These are phyloP conservation scores for Colletotrichum destructivum DNA, from an alignment of 2,329 filamentous ascomycete species.

Conservation along the genomic window DNA sequence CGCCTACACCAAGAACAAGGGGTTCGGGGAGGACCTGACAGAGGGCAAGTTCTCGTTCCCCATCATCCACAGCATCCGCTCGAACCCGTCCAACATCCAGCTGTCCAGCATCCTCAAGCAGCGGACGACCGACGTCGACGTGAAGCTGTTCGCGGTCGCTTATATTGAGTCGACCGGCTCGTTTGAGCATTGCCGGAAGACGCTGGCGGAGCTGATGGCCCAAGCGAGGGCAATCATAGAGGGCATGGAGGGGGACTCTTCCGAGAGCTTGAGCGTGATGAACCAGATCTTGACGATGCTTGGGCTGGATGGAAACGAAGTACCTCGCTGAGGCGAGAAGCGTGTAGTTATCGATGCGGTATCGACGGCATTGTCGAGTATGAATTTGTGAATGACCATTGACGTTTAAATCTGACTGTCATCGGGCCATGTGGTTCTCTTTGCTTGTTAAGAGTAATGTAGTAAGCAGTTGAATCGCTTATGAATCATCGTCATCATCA, in stretches of 20 bases:
- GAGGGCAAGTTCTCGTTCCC: conserved; percentile 3
- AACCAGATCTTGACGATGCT: neutral
- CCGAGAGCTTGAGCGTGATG: neutral
- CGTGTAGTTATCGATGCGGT: neutral
- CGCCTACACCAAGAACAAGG: conserved; percentile 7
- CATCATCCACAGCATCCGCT: conserved; percentile 3
- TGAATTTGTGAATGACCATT: too few species aligned
- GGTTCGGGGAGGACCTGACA: neutral
- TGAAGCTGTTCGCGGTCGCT: neutral
- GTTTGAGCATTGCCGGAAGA: neutral
- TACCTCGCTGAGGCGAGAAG: neutral
- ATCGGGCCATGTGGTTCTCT: too few species aligned
- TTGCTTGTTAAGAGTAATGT: too few species aligned
- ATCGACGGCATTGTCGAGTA: too few species aligned
- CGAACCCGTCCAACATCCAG: conserved; percentile 5
- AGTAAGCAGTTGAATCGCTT: too few species aligned
- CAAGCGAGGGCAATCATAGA: neutral
- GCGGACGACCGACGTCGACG: neutral
- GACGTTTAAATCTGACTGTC: too few species aligned
- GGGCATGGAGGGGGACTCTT: neutral
- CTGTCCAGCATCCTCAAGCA: conserved; percentile 3
- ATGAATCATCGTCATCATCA: too few species aligned
- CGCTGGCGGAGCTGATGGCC: neutral
- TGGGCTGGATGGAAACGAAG: neutral
- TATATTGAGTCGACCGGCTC: conserved; percentile 1